Evolutionary conservation across 495 filamentous ascomycete genomes (phyloP).

Genomic region (Xylaria nigripes): DNA sequence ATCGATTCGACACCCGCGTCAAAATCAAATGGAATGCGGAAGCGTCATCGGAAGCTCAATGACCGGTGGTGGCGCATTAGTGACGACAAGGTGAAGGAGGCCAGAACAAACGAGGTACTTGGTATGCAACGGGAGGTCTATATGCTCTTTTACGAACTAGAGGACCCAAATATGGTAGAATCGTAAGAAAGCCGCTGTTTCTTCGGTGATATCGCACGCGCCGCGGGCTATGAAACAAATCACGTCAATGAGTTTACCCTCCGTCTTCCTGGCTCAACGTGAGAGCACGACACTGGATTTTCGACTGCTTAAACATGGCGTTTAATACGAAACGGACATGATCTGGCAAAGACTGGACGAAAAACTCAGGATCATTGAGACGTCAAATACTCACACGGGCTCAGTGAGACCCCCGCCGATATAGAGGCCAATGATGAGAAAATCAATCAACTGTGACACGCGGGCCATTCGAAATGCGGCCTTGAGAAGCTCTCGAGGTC

Average conservation of each 20-base stretch:
- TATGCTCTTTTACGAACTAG: conserved; percentile 89
- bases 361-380: not conserved
- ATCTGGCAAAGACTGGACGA: not conserved
- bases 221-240: conserved; percentile 8
- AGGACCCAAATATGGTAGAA: conserved; percentile 29
- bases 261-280: not conserved
- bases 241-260: not conserved
- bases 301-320: conserved; percentile 3
- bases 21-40: conserved; percentile 23
- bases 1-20: conserved; percentile 19
- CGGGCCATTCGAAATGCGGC: not conserved
- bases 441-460: not conserved
- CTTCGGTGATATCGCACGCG: conserved; percentile 12
- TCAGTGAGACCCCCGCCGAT: not conserved
- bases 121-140: conserved; percentile 95
- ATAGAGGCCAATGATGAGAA: not conserved
- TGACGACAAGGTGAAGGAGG: conserved; percentile 92
- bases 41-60: conserved; percentile 46
- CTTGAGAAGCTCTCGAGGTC: not conserved
- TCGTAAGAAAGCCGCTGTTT: conserved; percentile 18
- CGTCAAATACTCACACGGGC: conserved; percentile 18
- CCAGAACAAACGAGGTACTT: conserved; percentile 82
- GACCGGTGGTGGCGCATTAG: conserved; percentile 96
- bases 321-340: not conserved
- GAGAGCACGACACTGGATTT: not conserved